These are phyloP conservation scores for Aspergillus clavatus DNA, from an alignment of 2,329 filamentous ascomycete species.

Conservation along the genomic window DNA sequence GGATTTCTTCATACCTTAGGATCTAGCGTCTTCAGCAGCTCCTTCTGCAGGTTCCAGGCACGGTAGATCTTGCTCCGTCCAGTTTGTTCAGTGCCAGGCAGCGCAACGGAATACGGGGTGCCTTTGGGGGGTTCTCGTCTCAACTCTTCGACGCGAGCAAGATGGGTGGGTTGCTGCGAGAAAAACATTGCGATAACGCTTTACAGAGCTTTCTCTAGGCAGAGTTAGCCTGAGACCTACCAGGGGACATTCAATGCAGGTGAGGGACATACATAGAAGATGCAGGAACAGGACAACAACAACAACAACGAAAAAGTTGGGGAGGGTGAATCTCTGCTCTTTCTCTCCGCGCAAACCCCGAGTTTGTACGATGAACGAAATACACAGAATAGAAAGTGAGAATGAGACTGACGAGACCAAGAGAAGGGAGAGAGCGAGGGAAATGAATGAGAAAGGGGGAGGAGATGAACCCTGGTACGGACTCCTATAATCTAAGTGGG, in stretches of 20 bases:
- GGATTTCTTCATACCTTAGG: slow-evolving; percentile 48
- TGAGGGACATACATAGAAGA: no score
- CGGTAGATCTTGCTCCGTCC: slow-evolving; percentile 75
- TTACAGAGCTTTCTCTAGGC: neutral
- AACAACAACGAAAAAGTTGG: no score
- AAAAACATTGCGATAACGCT: slow-evolving; percentile 31
- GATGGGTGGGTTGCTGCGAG: slow-evolving; percentile 30
- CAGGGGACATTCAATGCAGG: no score
- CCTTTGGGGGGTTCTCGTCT: slow-evolving; percentile 64
- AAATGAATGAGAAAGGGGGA: neutral
- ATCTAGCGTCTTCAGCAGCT: slow-evolving; percentile 66
- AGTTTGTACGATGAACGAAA: no score
- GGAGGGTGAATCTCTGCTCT: no score
- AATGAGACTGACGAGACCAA: neutral
- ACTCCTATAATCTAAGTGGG: no score
- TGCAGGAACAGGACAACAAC: no score
- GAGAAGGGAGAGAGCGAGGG: neutral
- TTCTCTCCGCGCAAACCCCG: no score
- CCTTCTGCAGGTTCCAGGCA: slow-evolving; percentile 72
- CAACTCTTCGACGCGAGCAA: slow-evolving; percentile 47
- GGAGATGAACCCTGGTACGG: no score
- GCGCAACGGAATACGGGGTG: slow-evolving; percentile 68
- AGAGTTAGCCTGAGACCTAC: neutral
- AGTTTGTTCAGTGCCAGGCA: slow-evolving; percentile 69
- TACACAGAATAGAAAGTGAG: no score